These are phyloP conservation scores for Botrytis galanthina DNA, from an alignment of 2,329 filamentous ascomycete species.

Conservation along the genomic window DNA sequence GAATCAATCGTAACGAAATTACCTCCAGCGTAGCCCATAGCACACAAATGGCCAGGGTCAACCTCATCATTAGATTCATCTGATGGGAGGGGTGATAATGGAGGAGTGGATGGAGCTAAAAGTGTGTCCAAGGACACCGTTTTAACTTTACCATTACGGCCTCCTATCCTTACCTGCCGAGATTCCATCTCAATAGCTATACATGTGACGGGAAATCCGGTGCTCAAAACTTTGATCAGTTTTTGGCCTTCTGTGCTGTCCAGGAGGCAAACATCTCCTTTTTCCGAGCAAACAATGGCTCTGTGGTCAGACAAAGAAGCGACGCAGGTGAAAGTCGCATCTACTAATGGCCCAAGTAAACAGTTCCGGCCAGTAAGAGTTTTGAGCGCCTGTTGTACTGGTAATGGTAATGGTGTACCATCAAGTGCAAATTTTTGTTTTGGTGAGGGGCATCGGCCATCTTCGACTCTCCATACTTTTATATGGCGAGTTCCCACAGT, in stretches of 20 bases:
- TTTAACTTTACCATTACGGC: slow-evolving; percentile 44
- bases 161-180: slow-evolving; percentile 41
- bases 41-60: slow-evolving; percentile 50
- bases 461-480: slow-evolving; percentile 88
- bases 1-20: slow-evolving; percentile 74
- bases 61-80: slow-evolving; percentile 23
- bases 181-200: slow-evolving; percentile 40
- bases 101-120: slow-evolving; percentile 34
- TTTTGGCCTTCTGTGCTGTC: slow-evolving; percentile 71
- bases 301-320: slow-evolving; percentile 68
- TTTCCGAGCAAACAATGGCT: slow-evolving; percentile 81
- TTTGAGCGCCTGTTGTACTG: slow-evolving; percentile 52
- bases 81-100: slow-evolving; percentile 34
- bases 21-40: slow-evolving; percentile 65
- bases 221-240: slow-evolving; percentile 62
- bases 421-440: slow-evolving; percentile 58
- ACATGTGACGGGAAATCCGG: slow-evolving; percentile 57
- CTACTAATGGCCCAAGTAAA: slow-evolving; percentile 75
- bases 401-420: slow-evolving; percentile 38
- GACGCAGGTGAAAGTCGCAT: slow-evolving; percentile 80
- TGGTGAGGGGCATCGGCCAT: slow-evolving; percentile 58
- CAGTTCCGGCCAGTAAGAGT: slow-evolving; percentile 85
- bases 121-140: slow-evolving; percentile 50
- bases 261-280: slow-evolving; percentile 86
- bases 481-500: slow-evolving; percentile 89